These are phyloP conservation scores for Cercospora nicotianae DNA, from an alignment of 2,329 filamentous ascomycete genomes.

Conservation along the genomic window DNA sequence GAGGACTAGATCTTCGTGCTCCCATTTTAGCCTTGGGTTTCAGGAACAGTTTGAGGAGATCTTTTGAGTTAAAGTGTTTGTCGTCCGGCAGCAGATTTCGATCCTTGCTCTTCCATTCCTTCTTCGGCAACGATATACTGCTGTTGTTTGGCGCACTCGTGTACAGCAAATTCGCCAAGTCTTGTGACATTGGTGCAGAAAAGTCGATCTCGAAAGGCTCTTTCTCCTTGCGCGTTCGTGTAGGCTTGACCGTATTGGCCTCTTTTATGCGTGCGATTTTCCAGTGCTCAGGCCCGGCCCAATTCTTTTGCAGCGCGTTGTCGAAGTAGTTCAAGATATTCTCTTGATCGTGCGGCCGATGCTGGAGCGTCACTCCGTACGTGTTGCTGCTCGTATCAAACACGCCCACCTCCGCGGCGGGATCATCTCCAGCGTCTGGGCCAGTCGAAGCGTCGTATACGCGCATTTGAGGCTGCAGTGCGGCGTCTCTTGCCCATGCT, in stretches of 20 bases:
- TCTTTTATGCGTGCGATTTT: slow-evolving; percentile 91
- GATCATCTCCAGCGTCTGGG: slow-evolving; percentile 54
- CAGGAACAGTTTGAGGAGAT: slow-evolving; percentile 84
- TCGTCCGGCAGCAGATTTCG: slow-evolving; percentile 93
- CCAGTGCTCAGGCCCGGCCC: slow-evolving; percentile 98
- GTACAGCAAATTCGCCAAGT: slow-evolving; percentile 73
- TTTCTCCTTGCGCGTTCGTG: slow-evolving; percentile 90
- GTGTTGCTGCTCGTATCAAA: slow-evolving; percentile 64
- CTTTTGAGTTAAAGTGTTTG: slow-evolving; percentile 95
- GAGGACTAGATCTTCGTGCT: slow-evolving; percentile 56
- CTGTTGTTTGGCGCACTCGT: slow-evolving; percentile 78
- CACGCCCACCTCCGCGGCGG: slow-evolving; percentile 49
- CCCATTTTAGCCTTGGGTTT: slow-evolving; percentile 89
- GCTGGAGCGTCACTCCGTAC: slow-evolving; percentile 77
- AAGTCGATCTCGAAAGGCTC: slow-evolving; percentile 97
- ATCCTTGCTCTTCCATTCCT: slow-evolving; percentile 92
- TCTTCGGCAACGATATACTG: slow-evolving; percentile 82
- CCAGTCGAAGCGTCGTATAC: slow-evolving; percentile 64
- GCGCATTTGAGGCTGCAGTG: slow-evolving; percentile 80
- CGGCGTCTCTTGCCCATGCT: slow-evolving; percentile 89
- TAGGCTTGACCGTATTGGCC: slow-evolving; percentile 56
- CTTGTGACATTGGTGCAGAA: slow-evolving; percentile 67
- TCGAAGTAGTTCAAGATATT: slow-evolving; percentile 99
- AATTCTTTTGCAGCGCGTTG: slow-evolving; percentile 93
- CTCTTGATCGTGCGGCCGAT: slow-evolving; percentile 70